Percentiles rank a stretch among this genome's conserved stretches.
phyloP scores from a whole-genome alignment of 2,329 filamentous ascomycete species.

The Emmonsiellopsis sp. region DNA sequence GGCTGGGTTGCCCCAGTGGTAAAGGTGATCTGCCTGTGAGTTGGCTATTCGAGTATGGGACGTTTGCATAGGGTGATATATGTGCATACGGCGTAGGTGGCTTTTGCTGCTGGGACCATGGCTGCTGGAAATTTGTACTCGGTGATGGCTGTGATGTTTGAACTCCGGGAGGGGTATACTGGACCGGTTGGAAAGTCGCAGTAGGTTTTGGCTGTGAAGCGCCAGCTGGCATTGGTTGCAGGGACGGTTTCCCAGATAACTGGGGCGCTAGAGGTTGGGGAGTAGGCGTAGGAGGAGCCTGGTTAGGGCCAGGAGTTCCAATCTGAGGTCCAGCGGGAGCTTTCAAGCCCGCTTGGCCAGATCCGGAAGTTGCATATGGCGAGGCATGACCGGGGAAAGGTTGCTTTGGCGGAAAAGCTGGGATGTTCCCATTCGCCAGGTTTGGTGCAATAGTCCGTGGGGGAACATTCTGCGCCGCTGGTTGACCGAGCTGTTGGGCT shows the following conservation, averaged over 20 bases:
- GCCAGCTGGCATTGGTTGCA: not conserved
- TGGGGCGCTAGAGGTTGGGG: not conserved
- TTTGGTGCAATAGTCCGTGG: conserved; percentile 6
- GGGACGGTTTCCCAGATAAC: not conserved
- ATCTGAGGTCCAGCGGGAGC: not conserved
- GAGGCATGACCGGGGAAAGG: conserved; percentile 13
- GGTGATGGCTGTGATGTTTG: not conserved
- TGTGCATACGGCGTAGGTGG: conserved; percentile 23
- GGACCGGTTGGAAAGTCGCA: not conserved
- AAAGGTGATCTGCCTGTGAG: conserved; percentile 4
- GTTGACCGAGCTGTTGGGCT: conserved; percentile 5
- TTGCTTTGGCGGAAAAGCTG: conserved; percentile 14
- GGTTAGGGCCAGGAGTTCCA: not conserved
- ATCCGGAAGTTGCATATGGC: conserved; percentile 2
- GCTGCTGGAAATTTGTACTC: conserved; percentile 25
- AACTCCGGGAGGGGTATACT: not conserved
- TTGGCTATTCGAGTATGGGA: conserved; percentile 6
- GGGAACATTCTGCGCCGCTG: not conserved
- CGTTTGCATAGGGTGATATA: conserved; percentile 14
- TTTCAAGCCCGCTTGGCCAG: conserved; percentile 2
- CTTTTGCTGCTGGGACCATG: conserved; percentile 25
- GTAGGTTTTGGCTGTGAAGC: not conserved
- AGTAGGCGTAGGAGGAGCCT: not conserved
- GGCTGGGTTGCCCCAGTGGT: conserved; percentile 6
- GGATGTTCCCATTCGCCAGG: conserved; percentile 14